These are phyloP conservation scores for Quercus berberidifolia DNA, from an alignment of 306 rosid genomes.

Conservation along the genomic window DNA sequence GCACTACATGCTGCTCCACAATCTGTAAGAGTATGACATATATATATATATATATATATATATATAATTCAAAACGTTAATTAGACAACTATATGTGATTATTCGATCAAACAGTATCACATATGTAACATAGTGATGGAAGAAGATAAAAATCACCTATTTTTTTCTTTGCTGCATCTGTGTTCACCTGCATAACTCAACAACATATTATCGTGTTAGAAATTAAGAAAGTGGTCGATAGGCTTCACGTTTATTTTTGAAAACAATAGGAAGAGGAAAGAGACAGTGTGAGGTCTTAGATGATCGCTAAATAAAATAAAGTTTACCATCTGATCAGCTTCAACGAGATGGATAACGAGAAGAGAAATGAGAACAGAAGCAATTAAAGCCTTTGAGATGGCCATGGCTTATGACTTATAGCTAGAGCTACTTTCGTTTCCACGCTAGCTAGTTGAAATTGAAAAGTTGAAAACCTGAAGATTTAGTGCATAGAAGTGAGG, in stretches of 20 bases:
- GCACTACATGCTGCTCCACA: slow-evolving; percentile 34
- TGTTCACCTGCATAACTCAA: background rate
- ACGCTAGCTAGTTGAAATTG: background rate
- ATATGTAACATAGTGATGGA: background rate
- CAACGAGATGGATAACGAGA: slow-evolving; percentile 16
- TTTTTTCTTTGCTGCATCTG: background rate
- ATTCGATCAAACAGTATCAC: background rate
- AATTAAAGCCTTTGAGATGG: background rate
- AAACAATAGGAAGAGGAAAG: background rate
- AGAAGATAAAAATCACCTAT: background rate
- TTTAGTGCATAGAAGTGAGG: slow-evolving; percentile 16
- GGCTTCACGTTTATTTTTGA: background rate
- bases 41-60: background rate
- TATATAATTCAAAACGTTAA: background rate
- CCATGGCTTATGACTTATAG: background rate
- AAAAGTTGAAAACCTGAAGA: slow-evolving; percentile 1
- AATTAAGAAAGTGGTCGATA: background rate
- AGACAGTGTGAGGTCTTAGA: background rate
- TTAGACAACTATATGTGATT: too few relatives aligned
- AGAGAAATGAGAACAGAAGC: slow-evolving; percentile 32
- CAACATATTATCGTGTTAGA: background rate
- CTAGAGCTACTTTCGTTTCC: background rate
- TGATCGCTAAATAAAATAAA: background rate
- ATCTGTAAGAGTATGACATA: slow-evolving; percentile 7
- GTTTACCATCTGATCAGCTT: slow-evolving; percentile 29